Conservation (phyloP, 345 rosid genomes). For the Geranium rotundifolium region DNA sequence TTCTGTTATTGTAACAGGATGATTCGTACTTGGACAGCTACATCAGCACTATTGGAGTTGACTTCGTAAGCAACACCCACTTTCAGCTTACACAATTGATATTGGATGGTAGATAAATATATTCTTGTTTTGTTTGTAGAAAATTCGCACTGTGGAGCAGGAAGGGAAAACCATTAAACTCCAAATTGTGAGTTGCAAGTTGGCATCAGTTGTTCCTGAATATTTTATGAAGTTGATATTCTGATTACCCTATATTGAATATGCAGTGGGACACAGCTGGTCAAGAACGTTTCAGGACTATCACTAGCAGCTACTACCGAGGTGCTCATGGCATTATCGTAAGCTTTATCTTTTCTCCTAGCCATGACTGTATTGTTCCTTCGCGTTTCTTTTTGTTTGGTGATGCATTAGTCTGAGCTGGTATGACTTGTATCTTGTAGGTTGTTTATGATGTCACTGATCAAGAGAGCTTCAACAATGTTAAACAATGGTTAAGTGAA, state of each 20-base stretch:
- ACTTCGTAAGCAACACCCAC: slow-evolving; percentile 48
- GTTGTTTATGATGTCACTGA: slow-evolving; percentile 70
- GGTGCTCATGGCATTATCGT: slow-evolving; percentile 97
- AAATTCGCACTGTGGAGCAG: slow-evolving; percentile 89
- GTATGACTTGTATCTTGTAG: slow-evolving; percentile 13
- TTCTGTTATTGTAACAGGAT: slow-evolving; percentile 32
- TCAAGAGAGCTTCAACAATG: slow-evolving; percentile 73
- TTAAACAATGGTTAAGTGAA: slow-evolving; percentile 70
- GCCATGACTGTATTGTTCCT: too few relatives aligned
- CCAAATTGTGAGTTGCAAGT: slow-evolving; percentile 43
- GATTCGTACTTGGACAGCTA: slow-evolving; percentile 90
- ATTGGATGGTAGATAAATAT: neutral
- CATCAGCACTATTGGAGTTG: slow-evolving; percentile 88
- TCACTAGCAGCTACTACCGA: slow-evolving; percentile 94
- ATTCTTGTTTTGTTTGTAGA: slow-evolving; percentile 22
- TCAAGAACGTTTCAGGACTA: slow-evolving; percentile 91
- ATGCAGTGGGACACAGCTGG: slow-evolving; percentile 98
- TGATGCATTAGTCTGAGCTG: neutral
- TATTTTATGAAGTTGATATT: neutral
- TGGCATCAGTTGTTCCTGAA: neutral
- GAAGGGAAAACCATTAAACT: slow-evolving; percentile 80
- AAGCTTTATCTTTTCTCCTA: slow-evolving; percentile 8
- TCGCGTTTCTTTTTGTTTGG: neutral
- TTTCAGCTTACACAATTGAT: neutral
- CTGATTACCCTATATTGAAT: slow-evolving; percentile 5